phyloP scores from a whole-genome alignment of 202 grass and related monocot genomes.

The Brachypodium distachyon region DNA sequence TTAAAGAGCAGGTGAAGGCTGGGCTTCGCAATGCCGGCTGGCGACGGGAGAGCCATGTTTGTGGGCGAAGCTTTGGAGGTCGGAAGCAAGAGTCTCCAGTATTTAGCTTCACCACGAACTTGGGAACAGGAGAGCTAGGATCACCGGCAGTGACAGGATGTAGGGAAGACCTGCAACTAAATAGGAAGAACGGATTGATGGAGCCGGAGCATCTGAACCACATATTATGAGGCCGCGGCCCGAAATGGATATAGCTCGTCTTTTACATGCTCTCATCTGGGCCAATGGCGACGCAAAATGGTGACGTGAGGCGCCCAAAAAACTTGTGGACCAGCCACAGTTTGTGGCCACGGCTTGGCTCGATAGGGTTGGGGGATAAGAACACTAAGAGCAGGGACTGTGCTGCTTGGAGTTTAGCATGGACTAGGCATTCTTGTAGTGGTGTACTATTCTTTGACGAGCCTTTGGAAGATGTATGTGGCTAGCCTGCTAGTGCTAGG shows the following conservation, averaged over 20 bases:
- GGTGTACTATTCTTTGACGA: neutral
- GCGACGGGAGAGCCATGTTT: constrained; percentile 12
- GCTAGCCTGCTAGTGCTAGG: neutral
- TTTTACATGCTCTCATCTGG: constrained; percentile 5
- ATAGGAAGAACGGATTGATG: neutral
- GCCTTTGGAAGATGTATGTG: neutral
- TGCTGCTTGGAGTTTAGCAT: neutral
- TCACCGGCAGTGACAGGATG: neutral
- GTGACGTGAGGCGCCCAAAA: neutral
- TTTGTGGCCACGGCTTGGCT: constrained; percentile 10
- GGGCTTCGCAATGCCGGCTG: constrained; percentile 10
- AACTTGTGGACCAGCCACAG: neutral
- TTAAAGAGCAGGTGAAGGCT: neutral
- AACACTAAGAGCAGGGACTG: neutral
- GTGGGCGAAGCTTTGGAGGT: constrained; percentile 16
- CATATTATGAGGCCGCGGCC: constrained; percentile 13
- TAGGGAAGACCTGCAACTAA: neutral
- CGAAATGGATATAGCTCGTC: constrained; percentile 18
- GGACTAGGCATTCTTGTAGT: neutral
- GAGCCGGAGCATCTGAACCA: constrained; percentile 29
- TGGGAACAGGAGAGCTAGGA: neutral
- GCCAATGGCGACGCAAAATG: constrained; percentile 7
- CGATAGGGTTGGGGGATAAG: neutral
- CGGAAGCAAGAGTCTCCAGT: constrained; percentile 49
- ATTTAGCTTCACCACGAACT: neutral